phyloP scores from a whole-genome alignment of 2,329 filamentous ascomycete species.

The Aspergillus fumigatus region DNA sequence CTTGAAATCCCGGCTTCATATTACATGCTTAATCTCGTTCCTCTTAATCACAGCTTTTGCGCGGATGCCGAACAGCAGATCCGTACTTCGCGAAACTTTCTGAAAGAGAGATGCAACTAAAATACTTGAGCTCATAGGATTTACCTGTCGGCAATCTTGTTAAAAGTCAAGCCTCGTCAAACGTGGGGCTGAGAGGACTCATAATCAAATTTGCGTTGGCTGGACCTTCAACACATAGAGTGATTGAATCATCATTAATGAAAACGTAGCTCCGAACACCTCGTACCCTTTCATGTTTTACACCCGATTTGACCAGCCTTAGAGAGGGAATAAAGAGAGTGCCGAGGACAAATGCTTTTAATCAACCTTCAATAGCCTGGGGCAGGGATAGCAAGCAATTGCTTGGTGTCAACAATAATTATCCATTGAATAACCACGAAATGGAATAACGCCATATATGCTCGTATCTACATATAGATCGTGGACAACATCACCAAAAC shows the following conservation, averaged over 20 bases:
- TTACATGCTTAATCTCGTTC: neutral
- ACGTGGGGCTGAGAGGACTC: neutral
- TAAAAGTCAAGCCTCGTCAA: neutral
- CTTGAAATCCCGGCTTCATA: neutral
- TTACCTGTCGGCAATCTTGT: neutral
- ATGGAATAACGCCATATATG: conserved; percentile 34
- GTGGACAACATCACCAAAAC: conserved; percentile 30
- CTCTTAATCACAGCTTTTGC: neutral
- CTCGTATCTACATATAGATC: conserved; percentile 39
- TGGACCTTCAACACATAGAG: neutral
- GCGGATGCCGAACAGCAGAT: neutral
- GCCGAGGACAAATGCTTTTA: neutral
- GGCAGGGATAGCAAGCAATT: conserved; percentile 17
- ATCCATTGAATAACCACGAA: conserved; percentile 20
- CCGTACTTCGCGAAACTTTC: too few species aligned
- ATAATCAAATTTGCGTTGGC: neutral
- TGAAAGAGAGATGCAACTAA: neutral
- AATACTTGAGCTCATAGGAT: neutral
- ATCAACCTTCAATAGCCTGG: neutral
- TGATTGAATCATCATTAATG: too few species aligned
- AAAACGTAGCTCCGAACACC: neutral
- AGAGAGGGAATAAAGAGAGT: neutral
- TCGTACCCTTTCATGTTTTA: neutral
- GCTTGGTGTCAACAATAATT: conserved; percentile 12
- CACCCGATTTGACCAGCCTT: neutral